Percentiles rank a stretch among this genome's conserved stretches.
Conservation (phyloP, 2,329 filamentous ascomycete genomes). For the Trichoderma polysporum region DNA sequence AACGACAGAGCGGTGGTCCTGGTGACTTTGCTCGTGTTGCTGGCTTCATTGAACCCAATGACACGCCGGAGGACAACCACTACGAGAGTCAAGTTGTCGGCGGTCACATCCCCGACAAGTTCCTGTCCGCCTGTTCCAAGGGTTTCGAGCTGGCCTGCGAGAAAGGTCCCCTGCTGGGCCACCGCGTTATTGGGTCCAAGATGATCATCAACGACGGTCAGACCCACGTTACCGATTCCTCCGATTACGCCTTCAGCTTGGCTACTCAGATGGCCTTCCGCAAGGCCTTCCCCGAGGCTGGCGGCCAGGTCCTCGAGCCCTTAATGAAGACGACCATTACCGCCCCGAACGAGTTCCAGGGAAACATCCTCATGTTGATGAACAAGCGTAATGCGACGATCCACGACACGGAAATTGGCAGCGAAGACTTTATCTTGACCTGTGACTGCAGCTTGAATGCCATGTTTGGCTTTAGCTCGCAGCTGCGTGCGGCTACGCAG, state of each 20-base stretch:
- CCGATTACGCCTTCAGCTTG: slow-evolving; percentile 91
- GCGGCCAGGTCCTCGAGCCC: slow-evolving; percentile 85
- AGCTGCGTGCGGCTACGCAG: slow-evolving; percentile 89
- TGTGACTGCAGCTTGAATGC: slow-evolving; percentile 92
- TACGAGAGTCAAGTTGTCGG: slow-evolving; percentile 88
- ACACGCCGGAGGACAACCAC: slow-evolving; percentile 68
- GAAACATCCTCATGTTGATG: slow-evolving; percentile 87
- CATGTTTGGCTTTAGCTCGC: slow-evolving; percentile 96
- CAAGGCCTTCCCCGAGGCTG: slow-evolving; percentile 81
- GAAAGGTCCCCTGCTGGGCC: slow-evolving; percentile 87
- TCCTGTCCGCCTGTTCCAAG: slow-evolving; percentile 89
- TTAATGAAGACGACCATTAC: slow-evolving; percentile 98
- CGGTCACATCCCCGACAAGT: slow-evolving; percentile 93
- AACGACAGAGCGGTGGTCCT: slow-evolving; percentile 92
- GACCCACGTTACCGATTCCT: slow-evolving; percentile 96
- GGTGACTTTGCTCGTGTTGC: slow-evolving; percentile 93
- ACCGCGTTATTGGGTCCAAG: slow-evolving; percentile 82
- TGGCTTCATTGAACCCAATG: slow-evolving; percentile 86
- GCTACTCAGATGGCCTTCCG: slow-evolving; percentile 96
- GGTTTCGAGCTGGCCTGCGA: slow-evolving; percentile 82
- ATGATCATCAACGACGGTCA: slow-evolving; percentile 97
- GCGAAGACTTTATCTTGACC: slow-evolving; percentile 88
- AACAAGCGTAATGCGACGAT: slow-evolving; percentile 97
- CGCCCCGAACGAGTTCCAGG: slow-evolving; percentile 95
- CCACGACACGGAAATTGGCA: slow-evolving; percentile 89